phyloP scores from a whole-genome alignment of 768 basidiomycete genomes.

The Psilocybe tampanensis region DNA sequence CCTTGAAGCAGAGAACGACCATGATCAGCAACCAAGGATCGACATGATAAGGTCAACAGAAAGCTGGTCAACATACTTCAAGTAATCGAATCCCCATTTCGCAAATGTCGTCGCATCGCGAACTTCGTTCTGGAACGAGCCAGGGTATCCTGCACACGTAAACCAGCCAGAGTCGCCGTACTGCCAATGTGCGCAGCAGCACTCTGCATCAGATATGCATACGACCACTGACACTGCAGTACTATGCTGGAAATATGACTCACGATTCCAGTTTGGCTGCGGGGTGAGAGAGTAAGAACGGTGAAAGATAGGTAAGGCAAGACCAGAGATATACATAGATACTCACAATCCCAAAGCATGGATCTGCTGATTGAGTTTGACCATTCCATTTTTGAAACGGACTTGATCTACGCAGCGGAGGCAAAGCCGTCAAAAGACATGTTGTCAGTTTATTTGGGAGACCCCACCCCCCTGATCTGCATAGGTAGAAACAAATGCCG shows the following conservation, averaged over 20 bases:
- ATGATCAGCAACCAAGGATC: neutral
- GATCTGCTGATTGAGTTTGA: conserved; percentile 53
- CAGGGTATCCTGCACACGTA: conserved; percentile 69
- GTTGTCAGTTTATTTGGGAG: too few species aligned
- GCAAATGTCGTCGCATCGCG: conserved; percentile 59
- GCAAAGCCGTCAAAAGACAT: neutral
- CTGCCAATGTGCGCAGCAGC: too few species aligned
- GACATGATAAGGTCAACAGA: neutral
- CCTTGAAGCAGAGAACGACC: conserved; percentile 1
- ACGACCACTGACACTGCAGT: too few species aligned
- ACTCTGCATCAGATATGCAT: too few species aligned
- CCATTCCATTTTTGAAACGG: conserved; percentile 61
- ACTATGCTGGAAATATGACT: too few species aligned
- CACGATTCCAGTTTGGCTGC: conserved; percentile 46
- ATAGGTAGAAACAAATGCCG: too few species aligned
- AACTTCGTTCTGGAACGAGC: conserved; percentile 61
- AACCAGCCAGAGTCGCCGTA: conserved; percentile 68
- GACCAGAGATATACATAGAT: neutral
- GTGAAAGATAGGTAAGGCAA: too few species aligned
- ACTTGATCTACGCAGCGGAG: conserved; percentile 38
- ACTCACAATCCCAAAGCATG: conserved; percentile 61
- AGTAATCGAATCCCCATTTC: conserved; percentile 68
- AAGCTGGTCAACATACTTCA: conserved; percentile 58
- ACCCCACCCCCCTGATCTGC: too few species aligned
- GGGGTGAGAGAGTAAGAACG: neutral